Conservation (phyloP, 1,284 basidiomycete species). For the Cryptococcus sp. region DNA sequence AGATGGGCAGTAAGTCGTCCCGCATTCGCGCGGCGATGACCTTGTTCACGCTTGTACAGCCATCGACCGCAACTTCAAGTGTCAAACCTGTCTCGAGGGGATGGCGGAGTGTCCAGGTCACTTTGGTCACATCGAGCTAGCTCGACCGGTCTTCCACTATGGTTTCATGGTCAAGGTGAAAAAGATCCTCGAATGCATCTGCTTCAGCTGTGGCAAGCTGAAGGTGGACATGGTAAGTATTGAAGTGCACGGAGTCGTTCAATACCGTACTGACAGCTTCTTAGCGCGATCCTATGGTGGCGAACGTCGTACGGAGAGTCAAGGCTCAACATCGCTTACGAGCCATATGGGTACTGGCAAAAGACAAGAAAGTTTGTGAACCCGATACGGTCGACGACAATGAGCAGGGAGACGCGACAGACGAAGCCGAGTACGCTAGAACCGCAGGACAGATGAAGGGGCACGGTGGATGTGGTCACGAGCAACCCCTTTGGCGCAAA, state of each 20-base stretch:
- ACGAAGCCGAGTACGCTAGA: conserved; percentile 61
- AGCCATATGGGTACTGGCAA: conserved; percentile 70
- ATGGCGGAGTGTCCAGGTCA: conserved; percentile 98
- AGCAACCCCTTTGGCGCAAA: conserved; percentile 88
- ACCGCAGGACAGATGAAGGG: conserved; percentile 55
- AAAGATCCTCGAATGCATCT: conserved; percentile 98
- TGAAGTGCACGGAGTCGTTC: neutral
- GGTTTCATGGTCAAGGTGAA: conserved; percentile 99
- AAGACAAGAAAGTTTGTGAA: conserved; percentile 76
- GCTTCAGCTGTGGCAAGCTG: conserved; percentile 96
- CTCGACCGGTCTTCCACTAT: conserved; percentile 93
- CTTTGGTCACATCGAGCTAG: conserved; percentile 98
- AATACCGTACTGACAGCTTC: neutral
- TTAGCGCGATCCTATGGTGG: conserved; percentile 79
- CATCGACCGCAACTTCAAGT: conserved; percentile 99
- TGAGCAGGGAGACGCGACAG: conserved; percentile 72
- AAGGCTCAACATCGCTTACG: conserved; percentile 87
- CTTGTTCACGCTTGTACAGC: conserved; percentile 51
- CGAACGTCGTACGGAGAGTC: conserved; percentile 77
- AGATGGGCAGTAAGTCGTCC: conserved; percentile 74
- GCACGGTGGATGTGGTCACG: conserved; percentile 93
- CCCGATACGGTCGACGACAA: conserved; percentile 63
- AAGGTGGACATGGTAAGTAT: conserved; percentile 93
- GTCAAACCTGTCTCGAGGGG: conserved; percentile 98
- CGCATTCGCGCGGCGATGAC: conserved; percentile 10